Conservation (phyloP, 257 asterid species). For the Leonotis leonurus region DNA sequence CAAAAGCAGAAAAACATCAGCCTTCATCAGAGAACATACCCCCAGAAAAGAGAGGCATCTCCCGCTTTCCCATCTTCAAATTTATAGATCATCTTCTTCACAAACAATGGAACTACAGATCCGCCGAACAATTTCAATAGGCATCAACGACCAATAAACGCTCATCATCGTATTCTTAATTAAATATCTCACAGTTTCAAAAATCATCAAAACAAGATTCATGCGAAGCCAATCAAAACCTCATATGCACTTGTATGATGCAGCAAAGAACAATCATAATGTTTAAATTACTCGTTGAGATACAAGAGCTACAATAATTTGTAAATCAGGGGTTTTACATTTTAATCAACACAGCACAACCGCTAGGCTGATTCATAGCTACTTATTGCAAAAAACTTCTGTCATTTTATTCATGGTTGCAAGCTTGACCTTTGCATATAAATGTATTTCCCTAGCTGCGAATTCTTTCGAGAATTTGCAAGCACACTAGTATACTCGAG, state of each 20-base stretch:
- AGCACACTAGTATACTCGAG: conserved; percentile 62
- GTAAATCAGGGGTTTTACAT: conserved; percentile 16
- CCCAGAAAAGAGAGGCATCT: too few species aligned
- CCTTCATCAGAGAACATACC: too few species aligned
- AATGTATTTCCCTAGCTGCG: conserved; percentile 7
- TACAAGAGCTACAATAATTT: conserved; percentile 14
- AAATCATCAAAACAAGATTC: too few species aligned
- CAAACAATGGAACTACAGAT: too few species aligned
- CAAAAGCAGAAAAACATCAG: too few species aligned
- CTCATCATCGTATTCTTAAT: neutral
- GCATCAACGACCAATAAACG: too few species aligned
- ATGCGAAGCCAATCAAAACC: too few species aligned
- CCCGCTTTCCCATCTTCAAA: too few species aligned
- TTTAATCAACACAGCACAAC: conserved; percentile 10
- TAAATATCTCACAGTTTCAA: neutral
- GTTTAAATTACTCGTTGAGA: neutral
- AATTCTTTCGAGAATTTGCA: neutral
- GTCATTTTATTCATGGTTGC: conserved; percentile 17
- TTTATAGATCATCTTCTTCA: too few species aligned
- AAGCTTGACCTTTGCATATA: conserved; percentile 1
- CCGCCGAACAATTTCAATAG: too few species aligned
- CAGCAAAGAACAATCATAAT: neutral
- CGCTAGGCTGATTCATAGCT: conserved; percentile 20
- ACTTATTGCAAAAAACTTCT: conserved; percentile 33
- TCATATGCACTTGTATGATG: neutral